Evolutionary conservation across 345 rosid genomes (phyloP).

Genomic region (Gossypium stocksii): DNA sequence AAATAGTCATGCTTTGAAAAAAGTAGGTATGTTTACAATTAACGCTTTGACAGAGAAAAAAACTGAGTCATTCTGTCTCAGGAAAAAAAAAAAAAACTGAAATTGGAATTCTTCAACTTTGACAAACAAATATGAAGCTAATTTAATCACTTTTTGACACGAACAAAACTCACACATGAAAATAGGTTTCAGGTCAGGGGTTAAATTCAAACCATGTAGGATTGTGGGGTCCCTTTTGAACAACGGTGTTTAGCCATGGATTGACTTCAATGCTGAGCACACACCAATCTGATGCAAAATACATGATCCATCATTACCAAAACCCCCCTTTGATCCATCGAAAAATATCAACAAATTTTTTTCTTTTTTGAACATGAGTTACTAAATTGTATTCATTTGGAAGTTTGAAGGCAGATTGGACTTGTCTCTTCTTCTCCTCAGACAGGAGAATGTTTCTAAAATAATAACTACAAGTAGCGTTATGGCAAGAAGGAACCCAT

Average conservation of each 20-base stretch:
- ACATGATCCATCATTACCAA: not conserved
- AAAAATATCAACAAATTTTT: not conserved
- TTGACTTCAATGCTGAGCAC: not conserved
- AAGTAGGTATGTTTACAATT: not conserved
- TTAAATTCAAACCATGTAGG: not conserved
- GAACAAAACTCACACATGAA: not conserved
- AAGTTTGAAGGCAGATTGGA: conserved; percentile 38
- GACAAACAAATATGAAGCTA: conserved; percentile 9
- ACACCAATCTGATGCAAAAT: not conserved
- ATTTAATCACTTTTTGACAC: not conserved
- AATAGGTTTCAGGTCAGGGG: not conserved
- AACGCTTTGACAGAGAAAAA: not conserved
- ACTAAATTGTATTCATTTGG: conserved; percentile 62
- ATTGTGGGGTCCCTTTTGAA: not conserved
- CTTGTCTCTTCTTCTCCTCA: conserved; percentile 37
- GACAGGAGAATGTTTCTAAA: conserved; percentile 47
- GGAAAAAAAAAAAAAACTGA: not conserved
- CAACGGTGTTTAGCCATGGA: conserved; percentile 3
- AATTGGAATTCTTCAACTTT: conserved; percentile 4
- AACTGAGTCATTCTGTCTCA: not conserved
- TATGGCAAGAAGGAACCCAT: conserved; percentile 56
- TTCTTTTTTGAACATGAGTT: not conserved
- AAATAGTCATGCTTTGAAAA: not conserved
- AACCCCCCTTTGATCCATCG: not conserved
- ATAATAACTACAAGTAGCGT: conserved; percentile 47